Conservation (phyloP, 768 basidiomycete genomes). For the Lactarius hatsudake region DNA sequence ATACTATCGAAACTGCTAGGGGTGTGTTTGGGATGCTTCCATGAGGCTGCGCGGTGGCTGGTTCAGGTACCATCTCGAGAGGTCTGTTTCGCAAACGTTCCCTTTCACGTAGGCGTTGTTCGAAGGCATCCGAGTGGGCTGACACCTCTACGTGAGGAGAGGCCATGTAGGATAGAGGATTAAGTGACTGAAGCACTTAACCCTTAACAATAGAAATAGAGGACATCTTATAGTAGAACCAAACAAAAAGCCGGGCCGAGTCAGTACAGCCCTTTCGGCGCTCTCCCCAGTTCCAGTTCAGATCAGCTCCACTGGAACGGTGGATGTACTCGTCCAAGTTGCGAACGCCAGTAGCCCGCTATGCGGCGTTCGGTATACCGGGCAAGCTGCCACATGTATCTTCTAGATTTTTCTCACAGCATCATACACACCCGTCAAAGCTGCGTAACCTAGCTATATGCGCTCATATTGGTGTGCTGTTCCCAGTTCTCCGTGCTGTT, state of each 20-base stretch:
- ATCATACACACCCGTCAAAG: slow-evolving; percentile 37
- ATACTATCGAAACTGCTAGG: slow-evolving; percentile 68
- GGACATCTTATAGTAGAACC: not conserved
- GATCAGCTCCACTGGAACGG: not conserved
- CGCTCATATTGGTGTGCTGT: slow-evolving; percentile 75
- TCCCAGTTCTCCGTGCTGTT: not conserved
- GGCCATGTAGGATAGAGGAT: not conserved
- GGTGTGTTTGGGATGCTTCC: slow-evolving; percentile 89
- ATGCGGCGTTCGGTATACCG: not conserved
- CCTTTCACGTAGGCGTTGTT: slow-evolving; percentile 46
- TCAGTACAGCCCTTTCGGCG: not conserved
- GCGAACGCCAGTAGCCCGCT: slow-evolving; percentile 6
- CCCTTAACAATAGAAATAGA: not conserved
- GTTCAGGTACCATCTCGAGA: slow-evolving; percentile 54
- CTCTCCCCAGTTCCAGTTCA: not conserved
- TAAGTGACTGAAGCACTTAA: not conserved
- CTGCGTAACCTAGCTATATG: slow-evolving; percentile 81
- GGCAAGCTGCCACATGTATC: not conserved
- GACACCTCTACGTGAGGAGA: slow-evolving; percentile 4
- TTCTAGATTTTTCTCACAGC: slow-evolving; percentile 27
- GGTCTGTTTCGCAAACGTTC: slow-evolving; percentile 36
- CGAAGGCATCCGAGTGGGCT: slow-evolving; percentile 34
- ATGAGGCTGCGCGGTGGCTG: slow-evolving; percentile 35
- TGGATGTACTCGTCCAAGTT: slow-evolving; percentile 14
- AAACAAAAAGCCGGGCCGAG: slow-evolving; percentile 4